Conservation (phyloP, 163 green algal species). For the Scenedesmus sp. region DNA sequence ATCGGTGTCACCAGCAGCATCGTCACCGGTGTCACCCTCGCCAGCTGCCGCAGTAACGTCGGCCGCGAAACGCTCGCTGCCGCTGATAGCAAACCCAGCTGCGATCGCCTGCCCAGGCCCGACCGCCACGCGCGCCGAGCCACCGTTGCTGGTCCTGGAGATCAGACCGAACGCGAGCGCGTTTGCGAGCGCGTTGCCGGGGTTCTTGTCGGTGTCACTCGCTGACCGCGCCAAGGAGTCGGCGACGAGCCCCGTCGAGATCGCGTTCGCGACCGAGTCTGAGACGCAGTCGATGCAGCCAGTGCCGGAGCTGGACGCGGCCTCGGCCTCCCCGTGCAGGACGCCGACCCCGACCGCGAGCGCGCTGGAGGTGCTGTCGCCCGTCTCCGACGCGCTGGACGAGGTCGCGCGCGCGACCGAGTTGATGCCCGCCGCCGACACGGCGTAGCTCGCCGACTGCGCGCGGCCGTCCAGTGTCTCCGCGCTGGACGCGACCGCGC, state of each 20-base stretch:
- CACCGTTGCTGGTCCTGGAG: constrained; percentile 27
- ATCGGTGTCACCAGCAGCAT: no score
- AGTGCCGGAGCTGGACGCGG: background rate
- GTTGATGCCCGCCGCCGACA: background rate
- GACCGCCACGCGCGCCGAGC: background rate
- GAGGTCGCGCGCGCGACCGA: background rate
- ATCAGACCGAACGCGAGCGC: constrained; percentile 23
- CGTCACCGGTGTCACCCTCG: no score
- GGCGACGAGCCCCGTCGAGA: background rate
- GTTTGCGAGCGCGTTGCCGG: constrained; percentile 32
- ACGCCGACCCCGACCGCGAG: background rate
- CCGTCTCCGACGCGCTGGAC: background rate
- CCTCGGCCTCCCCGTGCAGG: constrained; percentile 3
- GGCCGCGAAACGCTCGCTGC: background rate
- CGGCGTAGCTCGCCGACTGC: background rate
- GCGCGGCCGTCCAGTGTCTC: constrained; percentile 28
- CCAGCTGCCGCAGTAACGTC: background rate
- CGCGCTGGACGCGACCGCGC: background rate
- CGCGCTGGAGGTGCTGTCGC: background rate
- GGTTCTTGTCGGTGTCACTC: constrained; percentile 26
- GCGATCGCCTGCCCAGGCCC: constrained; percentile 29
- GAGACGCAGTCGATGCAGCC: constrained; percentile 16
- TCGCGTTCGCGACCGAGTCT: background rate
- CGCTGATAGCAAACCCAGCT: constrained; percentile 23
- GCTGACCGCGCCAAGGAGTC: constrained; percentile 1